Percentiles rank a stretch among this genome's conserved stretches.
phyloP scores from a whole-genome alignment of 306 rosid species.

The Astragalus membranaceus region DNA sequence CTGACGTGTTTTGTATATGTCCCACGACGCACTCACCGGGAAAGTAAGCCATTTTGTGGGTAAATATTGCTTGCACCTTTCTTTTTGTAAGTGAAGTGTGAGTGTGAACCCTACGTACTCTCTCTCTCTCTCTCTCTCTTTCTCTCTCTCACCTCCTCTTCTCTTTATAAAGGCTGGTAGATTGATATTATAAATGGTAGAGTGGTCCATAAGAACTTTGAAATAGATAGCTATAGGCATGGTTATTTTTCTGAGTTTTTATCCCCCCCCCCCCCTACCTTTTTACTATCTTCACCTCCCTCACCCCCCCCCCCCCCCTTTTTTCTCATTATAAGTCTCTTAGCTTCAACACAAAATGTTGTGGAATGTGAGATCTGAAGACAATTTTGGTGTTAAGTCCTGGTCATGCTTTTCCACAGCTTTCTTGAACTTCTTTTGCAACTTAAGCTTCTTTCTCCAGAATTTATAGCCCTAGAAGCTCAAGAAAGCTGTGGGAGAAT shows the following conservation, averaged over 20 bases:
- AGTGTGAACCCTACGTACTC: constrained; percentile 43
- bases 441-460: not conserved
- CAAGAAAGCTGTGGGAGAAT: constrained; percentile 99
- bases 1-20: constrained; percentile 47
- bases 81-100: constrained; percentile 9
- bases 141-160: not conserved
- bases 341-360: not conserved
- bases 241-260: constrained; percentile 19
- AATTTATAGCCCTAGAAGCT: constrained; percentile 42
- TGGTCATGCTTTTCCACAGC: constrained; percentile 99
- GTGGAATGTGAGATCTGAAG: constrained; percentile 38
- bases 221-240: constrained; percentile 12
- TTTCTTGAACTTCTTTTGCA: constrained; percentile 86
- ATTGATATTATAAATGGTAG: constrained; percentile 57
- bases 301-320: not conserved
- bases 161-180: constrained; percentile 65
- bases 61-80: constrained; percentile 15
- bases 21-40: constrained; percentile 80
- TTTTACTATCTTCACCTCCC: not conserved
- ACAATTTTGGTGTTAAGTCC: constrained; percentile 35
- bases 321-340: not conserved
- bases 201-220: constrained; percentile 61
- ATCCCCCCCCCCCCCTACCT: not conserved
- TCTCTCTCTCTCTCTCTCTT: constrained; percentile 3
- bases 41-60: constrained; percentile 55